These are phyloP conservation scores for Fusarium albidum DNA, from an alignment of 2,329 filamentous ascomycete genomes.

Conservation along the genomic window DNA sequence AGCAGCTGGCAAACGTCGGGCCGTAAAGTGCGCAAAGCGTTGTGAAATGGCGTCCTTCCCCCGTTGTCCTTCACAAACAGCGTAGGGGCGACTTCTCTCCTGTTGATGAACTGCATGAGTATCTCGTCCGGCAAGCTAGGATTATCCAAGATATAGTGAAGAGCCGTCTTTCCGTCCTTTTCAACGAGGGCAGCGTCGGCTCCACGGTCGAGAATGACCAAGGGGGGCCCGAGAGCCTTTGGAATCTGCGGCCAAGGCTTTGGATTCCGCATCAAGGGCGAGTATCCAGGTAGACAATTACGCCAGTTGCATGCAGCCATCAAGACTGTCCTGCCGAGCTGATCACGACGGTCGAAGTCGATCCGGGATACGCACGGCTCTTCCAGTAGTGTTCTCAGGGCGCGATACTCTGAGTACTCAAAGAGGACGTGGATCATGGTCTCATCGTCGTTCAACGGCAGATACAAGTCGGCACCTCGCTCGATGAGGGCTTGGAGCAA, in stretches of 20 bases:
- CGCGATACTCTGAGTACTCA: constrained; percentile 1
- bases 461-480: constrained; percentile 25
- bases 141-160: constrained; percentile 34
- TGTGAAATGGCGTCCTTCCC: constrained; percentile 23
- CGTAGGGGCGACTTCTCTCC: constrained; percentile 14
- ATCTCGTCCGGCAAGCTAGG: constrained; percentile 9
- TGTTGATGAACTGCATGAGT: constrained; percentile 24
- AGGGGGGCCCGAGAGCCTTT: neutral
- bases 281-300: neutral
- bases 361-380: constrained; percentile 29
- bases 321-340: constrained; percentile 24
- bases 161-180: constrained; percentile 25
- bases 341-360: constrained; percentile 30
- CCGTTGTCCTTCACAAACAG: constrained; percentile 11
- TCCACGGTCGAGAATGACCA: constrained; percentile 24
- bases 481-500: constrained; percentile 15
- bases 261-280: no score
- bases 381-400: constrained; percentile 4
- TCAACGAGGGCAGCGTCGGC: constrained; percentile 25
- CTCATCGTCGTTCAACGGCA: constrained; percentile 28
- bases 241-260: neutral
- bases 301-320: constrained; percentile 31
- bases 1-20: constrained; percentile 26
- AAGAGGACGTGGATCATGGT: constrained; percentile 32
- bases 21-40: constrained; percentile 20